Evolutionary conservation across 345 rosid genomes (phyloP), one percentile per base, ranked within the genome.

Genomic region (Sisymbrium altissimum): DNA sequence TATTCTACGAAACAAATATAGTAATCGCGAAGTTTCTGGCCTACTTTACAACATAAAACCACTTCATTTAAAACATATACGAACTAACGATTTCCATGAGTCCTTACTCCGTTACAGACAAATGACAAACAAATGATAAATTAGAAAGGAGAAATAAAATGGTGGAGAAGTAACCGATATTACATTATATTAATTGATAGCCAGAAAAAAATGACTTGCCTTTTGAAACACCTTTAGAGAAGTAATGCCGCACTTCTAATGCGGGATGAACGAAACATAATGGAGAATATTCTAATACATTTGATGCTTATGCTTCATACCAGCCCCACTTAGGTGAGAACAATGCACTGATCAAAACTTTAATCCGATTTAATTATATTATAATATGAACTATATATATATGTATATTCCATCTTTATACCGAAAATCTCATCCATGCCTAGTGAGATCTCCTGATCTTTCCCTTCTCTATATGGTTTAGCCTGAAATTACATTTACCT

Each of bases 131-230:
- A 73, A 1, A 11, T 53, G 27, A 8, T 25, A 30, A 40, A 54
- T 21, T 21, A 43, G 36, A 25, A 54, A 29, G 2, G 36, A 25
- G 30, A 14, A 55, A 29, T 14, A 13, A 18, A 45, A 18, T 56
- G 5, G 33, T 56, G 35, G 27, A 46, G 27, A 57, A 45, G 44
- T 25, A 59, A 21, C 33, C 44, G 23, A 55, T 25, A 36, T 54
- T 57, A 4, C 11, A 67, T 50, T 23, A 50, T 3, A 50, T 35
- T 35, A 35, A 36, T 64, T 13, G 13, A 67, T 75, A 75, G 79
- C 79, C 79, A 68, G 60, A 68, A 75, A 59, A 27, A 40, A 75
- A 60, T 68, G 79, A 68, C 79, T 75, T 75, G 79, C 79, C 79
- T 11, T 68, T 52, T 32, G 68, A 68, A 56, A 75, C 54, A 67